Evolutionary conservation across 23 red algal genomes (phyloP).

Genomic region (Cyanidioschyzon merolae): DNA sequence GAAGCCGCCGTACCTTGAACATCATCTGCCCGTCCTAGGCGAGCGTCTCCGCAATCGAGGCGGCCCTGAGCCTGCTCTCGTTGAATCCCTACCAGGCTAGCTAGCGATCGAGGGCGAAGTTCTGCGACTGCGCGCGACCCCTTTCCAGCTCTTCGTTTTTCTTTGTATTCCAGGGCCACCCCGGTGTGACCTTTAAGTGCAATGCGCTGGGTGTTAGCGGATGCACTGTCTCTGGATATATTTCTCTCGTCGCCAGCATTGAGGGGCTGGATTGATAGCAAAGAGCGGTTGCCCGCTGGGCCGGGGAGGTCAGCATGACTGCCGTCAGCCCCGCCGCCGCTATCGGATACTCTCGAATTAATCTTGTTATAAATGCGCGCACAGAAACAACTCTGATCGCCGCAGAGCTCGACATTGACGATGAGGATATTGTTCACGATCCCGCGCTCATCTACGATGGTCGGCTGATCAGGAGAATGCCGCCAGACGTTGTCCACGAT

Average conservation of each 20-base stretch:
- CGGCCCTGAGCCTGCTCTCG: no score
- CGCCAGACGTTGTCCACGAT: conserved; percentile 38
- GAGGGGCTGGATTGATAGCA: neutral
- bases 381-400: conserved; percentile 91
- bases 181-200: conserved; percentile 4
- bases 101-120: neutral
- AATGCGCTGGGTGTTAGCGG: neutral
- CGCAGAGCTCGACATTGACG: conserved; percentile 73
- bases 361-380: conserved; percentile 9
- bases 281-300: neutral
- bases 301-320: neutral
- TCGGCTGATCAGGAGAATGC: conserved; percentile 88
- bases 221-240: neutral
- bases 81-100: neutral
- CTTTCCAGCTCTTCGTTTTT: neutral
- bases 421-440: conserved; percentile 96
- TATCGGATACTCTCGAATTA: neutral
- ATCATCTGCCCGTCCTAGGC: no score
- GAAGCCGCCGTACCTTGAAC: no score
- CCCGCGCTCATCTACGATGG: conserved; percentile 69
- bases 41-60: no score
- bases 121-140: neutral
- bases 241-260: neutral
- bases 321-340: conserved; percentile 13
- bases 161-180: conserved; percentile 14